Evolutionary conservation across 495 filamentous ascomycete species (phyloP).

Genomic region (Penicillium arizonense): DNA sequence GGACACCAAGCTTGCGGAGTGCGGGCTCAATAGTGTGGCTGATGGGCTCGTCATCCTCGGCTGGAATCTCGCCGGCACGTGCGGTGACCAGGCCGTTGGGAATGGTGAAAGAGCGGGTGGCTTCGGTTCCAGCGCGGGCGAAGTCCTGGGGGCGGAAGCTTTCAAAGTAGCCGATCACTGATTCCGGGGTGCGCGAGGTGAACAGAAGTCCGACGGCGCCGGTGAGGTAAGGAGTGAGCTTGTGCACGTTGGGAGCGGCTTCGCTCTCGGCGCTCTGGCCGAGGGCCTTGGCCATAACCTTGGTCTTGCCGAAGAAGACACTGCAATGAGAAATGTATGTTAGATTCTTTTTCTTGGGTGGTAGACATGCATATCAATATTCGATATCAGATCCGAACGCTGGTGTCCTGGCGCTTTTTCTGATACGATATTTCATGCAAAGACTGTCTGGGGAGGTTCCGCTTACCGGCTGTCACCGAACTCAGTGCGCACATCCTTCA

Average conservation of each 20-base stretch:
- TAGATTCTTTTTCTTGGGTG: not conserved
- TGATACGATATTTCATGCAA: conserved; percentile 1
- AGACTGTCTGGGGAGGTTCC: not conserved
- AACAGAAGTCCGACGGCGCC: conserved; percentile 90
- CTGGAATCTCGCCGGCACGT: conserved; percentile 71
- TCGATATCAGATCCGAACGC: conserved; percentile 3
- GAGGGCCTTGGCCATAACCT: conserved; percentile 93
- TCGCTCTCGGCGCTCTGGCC: conserved; percentile 71
- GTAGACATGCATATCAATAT: conserved; percentile 3
- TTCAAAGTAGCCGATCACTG: conserved; percentile 67
- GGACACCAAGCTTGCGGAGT: conserved; percentile 81
- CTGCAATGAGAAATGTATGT: conserved; percentile 37
- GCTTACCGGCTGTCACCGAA: conserved; percentile 78
- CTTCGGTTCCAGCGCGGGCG: conserved; percentile 78
- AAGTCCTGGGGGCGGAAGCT: conserved; percentile 71
- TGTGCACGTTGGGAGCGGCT: conserved; percentile 68
- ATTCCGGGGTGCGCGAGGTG: conserved; percentile 65
- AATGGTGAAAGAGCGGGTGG: conserved; percentile 71
- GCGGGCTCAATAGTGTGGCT: conserved; percentile 85
- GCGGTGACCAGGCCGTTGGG: conserved; percentile 76
- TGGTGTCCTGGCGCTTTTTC: not conserved
- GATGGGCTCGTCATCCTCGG: conserved; percentile 79
- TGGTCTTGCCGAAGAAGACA: conserved; percentile 97
- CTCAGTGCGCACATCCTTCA: conserved; percentile 86
- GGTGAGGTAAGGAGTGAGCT: conserved; percentile 65